A percentile compares a stretch with the other conserved stretches of the same genome.
Evolutionary conservation across 805 yeast genomes (phyloP).

Genomic region (Sugiyamaella marilandica): DNA sequence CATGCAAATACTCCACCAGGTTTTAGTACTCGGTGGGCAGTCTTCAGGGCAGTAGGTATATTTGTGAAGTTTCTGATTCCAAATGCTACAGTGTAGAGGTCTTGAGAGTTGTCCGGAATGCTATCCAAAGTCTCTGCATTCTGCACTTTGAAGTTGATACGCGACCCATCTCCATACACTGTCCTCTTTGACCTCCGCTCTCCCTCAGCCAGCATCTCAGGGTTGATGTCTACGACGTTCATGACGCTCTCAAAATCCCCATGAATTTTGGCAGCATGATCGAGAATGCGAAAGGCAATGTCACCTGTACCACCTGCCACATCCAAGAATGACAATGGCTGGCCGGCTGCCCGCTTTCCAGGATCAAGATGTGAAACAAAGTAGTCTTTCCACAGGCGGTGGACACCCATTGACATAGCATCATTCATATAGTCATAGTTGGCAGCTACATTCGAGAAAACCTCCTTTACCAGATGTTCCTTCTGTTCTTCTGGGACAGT

Average conservation of each 20-base stretch:
- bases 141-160: slow-evolving; percentile 81
- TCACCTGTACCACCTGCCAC: slow-evolving; percentile 99
- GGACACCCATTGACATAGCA: slow-evolving; percentile 94
- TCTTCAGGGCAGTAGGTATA: slow-evolving; percentile 85
- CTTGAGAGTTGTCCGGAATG: slow-evolving; percentile 83
- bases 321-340: slow-evolving; percentile 83
- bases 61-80: slow-evolving; percentile 96
- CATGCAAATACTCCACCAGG: slow-evolving; percentile 99
- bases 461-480: slow-evolving; percentile 67
- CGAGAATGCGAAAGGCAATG: slow-evolving; percentile 90
- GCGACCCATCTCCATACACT: slow-evolving; percentile 52
- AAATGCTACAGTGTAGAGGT: slow-evolving; percentile 92
- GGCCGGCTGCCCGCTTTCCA: slow-evolving; percentile 82
- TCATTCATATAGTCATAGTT: slow-evolving; percentile 97
- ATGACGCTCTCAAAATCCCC: slow-evolving; percentile 72
- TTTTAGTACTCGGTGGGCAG: slow-evolving; percentile 93
- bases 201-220: slow-evolving; percentile 95
- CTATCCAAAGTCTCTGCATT: slow-evolving; percentile 87
- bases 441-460: slow-evolving; percentile 90
- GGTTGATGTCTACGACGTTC: slow-evolving; percentile 91
- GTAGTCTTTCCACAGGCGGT: slow-evolving; percentile 91
- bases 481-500: slow-evolving; percentile 76
- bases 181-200: slow-evolving; percentile 62
- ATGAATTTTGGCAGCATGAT: slow-evolving; percentile 76
- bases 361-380: slow-evolving; percentile 86